Evolutionary conservation across 192 early-diverging fungal species (phyloP).

Genomic region (Entomortierella beljakovae): DNA sequence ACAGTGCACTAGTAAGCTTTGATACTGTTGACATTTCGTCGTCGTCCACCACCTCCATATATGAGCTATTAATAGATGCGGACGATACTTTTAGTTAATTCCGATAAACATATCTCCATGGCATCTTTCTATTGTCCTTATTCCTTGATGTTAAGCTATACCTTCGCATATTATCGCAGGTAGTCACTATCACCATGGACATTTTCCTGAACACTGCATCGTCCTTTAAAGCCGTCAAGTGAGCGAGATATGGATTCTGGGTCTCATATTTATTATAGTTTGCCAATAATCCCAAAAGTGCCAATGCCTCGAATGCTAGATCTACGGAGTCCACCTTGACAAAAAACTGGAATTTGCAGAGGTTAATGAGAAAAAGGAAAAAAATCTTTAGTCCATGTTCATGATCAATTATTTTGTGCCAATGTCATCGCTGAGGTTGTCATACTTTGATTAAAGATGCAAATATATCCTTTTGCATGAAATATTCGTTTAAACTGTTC

Average conservation of each 20-base stretch:
- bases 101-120: too few relatives aligned
- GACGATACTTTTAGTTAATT: not conserved
- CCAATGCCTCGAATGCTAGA: constrained; percentile 55
- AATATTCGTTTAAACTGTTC: constrained; percentile 69
- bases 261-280: constrained; percentile 71
- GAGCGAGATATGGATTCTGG: constrained; percentile 59
- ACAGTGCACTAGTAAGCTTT: constrained; percentile 47
- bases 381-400: too few relatives aligned
- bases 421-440: not conserved
- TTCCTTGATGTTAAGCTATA: constrained; percentile 12
- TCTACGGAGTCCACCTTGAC: constrained; percentile 40
- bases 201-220: constrained; percentile 45
- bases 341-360: constrained; percentile 40
- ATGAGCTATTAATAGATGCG: constrained; percentile 18
- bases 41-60: constrained; percentile 60
- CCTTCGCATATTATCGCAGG: constrained; percentile 38
- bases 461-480: constrained; percentile 64
- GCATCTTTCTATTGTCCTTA: too few relatives aligned
- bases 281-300: constrained; percentile 60
- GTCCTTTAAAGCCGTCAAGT: constrained; percentile 48
- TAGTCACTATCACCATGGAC: constrained; percentile 17
- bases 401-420: not conserved
- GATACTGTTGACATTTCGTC: constrained; percentile 56
- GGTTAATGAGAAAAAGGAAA: not conserved
- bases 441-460: constrained; percentile 57